Evolutionary conservation across 2,329 filamentous ascomycete species (phyloP), one percentile per base, ranked within the genome.

Genomic region (Xylaria sp.): DNA sequence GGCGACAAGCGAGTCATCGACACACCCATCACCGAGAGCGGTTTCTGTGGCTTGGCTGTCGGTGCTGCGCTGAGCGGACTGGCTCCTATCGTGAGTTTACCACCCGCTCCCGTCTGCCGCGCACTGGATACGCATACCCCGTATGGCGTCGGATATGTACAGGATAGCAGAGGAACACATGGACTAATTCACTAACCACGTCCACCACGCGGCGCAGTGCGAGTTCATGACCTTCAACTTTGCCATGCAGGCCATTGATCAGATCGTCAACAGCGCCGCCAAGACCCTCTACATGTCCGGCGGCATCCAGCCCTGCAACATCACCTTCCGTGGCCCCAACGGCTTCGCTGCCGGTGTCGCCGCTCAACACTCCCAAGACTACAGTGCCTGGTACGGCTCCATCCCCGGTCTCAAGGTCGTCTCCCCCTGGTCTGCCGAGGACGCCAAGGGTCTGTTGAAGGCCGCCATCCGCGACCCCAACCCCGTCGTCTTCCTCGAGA

Each of bases 221-320:
- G 95, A 99, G 84, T 99, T 99, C 86, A 99, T 99, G 95, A 99
- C 95, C 75, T 98, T 97, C 88, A 99, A 99, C 87, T 98, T 98
- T 78, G 94, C 95, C 79, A 99, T 99, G 95, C 95, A 99, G 84
- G 92, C 95, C 77, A 99, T 99, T 80, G 95, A 99, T 79, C 95
- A 99, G 80, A 92, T 99, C 77, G 93, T 99, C 87, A 99, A 99
- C 88, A 98, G 94, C 51, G 95, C 86, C 72, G 95, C 93, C 76
- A 99, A 99, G 87, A 99, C 95, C 60, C 94, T 99, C 76, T 99
- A 99, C 86, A 99, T 99, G 95, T 98, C 95, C 68, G 95, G 95
- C 74, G 95, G 95, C 79, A 98, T 97, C 79, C 95, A 99, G 82
- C 95, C 95, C 73, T 99, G 95, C 84, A 98, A 98, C 85, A 94